Evolutionary conservation across 768 basidiomycete species (phyloP), one percentile per base, ranked within the genome.

Genomic region (Mycena amicta): DNA sequence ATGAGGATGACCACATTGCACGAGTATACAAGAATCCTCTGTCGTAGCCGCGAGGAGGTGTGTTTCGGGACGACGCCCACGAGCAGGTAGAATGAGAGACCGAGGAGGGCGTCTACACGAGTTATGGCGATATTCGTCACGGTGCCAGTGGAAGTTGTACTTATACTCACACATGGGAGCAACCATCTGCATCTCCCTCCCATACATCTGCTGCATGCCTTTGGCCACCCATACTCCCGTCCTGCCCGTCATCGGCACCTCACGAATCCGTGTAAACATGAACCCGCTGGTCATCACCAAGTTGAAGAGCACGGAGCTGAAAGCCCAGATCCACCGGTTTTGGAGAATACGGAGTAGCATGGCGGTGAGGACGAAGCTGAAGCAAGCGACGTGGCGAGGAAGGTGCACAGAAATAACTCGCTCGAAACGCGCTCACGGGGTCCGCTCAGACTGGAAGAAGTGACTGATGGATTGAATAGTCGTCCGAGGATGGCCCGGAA

Each of bases 41-140:
- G 50, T 30, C 31, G 8, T 5, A 23, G 5, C 4, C 28, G 50
- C 5, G 50, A 37, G 4, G 30, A 8, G 29, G 29, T 16, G 28
- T 30, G 18, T 20, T 37, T 16, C 20, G 50, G 50, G n/a, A 25
- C 50, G 15, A 52, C 23, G 50, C 6, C 27, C 5, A 22, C 23
- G 29, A 52, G 50, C 28, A 52, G 29, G 50, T 31, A 52, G 50
- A 52, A 52, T 31, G 50, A 8, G 31, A 52, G 31, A 15, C 29
- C 50, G 28, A 52, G 50, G 13, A 52, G 29, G 11, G n/a, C 30
- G 23, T 52, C 50, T 52, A 26, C 5, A 15, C 4, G 31, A 18
- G 20, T 8, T 30, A n/a, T 46, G 6, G 18, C 8, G 43, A 11
- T 11, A 46, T 11, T 8, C 16, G 26, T 50, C 22, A 29, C n/a